Conservation (phyloP, 2,329 filamentous ascomycete species). For the Periglandula ipomoeae region DNA sequence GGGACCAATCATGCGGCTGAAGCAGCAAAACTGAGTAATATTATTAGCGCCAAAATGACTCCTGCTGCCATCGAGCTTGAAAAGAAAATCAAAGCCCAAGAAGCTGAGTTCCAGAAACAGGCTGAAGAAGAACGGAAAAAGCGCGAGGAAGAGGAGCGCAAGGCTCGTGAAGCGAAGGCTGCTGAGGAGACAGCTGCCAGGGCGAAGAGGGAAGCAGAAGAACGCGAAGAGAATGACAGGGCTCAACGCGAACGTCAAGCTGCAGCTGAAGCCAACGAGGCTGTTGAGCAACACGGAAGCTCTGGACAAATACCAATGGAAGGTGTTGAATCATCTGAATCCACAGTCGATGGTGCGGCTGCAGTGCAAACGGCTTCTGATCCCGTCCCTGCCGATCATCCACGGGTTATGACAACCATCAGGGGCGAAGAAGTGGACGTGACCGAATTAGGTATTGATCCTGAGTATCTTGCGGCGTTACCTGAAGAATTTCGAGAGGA, state of each 20-base stretch:
- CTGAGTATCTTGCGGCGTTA: conserved; percentile 91
- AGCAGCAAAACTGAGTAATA: conserved; percentile 57
- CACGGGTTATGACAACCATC: conserved; percentile 71
- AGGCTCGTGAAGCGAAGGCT: conserved; percentile 61
- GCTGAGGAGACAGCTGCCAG: conserved; percentile 57
- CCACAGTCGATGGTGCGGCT: conserved; percentile 22
- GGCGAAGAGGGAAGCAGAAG: conserved; percentile 63
- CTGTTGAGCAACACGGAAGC: conserved; percentile 11
- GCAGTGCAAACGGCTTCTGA: conserved; percentile 15
- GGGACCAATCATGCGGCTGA: conserved; percentile 54
- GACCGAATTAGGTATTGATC: conserved; percentile 87
- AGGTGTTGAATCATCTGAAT: conserved; percentile 54
- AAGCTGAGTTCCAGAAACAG: conserved; percentile 40
- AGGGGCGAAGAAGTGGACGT: conserved; percentile 85
- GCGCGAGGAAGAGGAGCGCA: conserved; percentile 56
- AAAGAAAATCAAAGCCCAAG: conserved; percentile 56
- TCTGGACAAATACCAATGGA: conserved; percentile 54
- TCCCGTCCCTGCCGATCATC: conserved; percentile 13
- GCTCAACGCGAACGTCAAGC: conserved; percentile 30
- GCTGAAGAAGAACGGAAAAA: conserved; percentile 50
- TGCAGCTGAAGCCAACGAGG: conserved; percentile 46
- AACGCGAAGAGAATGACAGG: conserved; percentile 44
- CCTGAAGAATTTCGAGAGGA: conserved; percentile 95
- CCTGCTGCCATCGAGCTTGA: conserved; percentile 79
- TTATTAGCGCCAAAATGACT: conserved; percentile 64